Conservation (phyloP, 345 rosid genomes). For the Salix purpurea region DNA sequence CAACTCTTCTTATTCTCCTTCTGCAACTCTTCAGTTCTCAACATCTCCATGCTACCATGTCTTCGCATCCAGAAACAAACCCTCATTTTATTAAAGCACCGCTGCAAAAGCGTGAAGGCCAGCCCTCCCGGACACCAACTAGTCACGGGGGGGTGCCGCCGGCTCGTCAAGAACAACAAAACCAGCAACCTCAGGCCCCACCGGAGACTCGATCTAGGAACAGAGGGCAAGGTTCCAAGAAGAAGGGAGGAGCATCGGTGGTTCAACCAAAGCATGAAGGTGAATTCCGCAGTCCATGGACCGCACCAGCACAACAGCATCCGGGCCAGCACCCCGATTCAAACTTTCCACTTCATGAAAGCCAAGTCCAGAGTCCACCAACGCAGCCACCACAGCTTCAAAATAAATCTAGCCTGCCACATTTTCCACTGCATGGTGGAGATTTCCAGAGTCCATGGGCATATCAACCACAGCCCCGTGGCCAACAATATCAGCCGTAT, state of each 20-base stretch:
- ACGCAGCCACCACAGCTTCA: not conserved
- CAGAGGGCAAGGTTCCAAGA: constrained; percentile 3
- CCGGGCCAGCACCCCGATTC: not conserved
- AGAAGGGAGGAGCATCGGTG: not conserved
- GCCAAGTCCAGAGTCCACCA: constrained; percentile 4
- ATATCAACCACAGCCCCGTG: not conserved
- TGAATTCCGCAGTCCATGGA: constrained; percentile 4
- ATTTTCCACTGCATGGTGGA: not conserved
- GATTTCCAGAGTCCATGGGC: not conserved
- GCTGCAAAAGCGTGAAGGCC: constrained; percentile 11
- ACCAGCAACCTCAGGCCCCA: constrained; percentile 3
- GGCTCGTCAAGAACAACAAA: not conserved
- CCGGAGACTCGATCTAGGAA: not conserved
- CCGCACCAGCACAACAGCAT: not conserved
- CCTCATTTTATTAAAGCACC: constrained; percentile 39
- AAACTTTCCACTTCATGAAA: not conserved
- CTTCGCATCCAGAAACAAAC: constrained; percentile 48
- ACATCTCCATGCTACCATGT: constrained; percentile 28
- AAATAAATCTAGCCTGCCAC: not conserved
- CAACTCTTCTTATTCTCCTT: constrained; percentile 21
- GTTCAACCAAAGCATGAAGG: not conserved
- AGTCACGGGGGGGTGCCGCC: not conserved
- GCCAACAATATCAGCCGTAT: not conserved
- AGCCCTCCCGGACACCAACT: not conserved
- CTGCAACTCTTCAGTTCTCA: constrained; percentile 1